Evolutionary conservation across 805 yeast genomes (phyloP), one percentile per base, ranked within the genome.

Genomic region (Cyberlindnera nakhonratchasimensis): DNA sequence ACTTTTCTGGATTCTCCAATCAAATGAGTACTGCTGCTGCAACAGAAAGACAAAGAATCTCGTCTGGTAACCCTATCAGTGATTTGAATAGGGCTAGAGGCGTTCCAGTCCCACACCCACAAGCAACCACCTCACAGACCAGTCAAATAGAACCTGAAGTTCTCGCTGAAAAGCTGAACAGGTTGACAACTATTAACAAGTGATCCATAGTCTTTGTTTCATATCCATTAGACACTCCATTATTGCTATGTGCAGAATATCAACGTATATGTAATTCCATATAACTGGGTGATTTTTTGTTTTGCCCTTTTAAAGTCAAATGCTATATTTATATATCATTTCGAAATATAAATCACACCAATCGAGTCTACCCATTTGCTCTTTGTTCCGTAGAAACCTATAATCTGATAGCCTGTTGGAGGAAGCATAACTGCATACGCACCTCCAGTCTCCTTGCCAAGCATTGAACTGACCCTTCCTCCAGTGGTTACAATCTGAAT

Each of bases 351-450:
- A 4, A 83, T 59, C 20, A 86, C 66, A 21, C 95, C 95, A 31
- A 88, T 54, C 1, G 88, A 85, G 53, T 81, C 80, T 31, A 82
- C 62, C 96, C 96, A 89, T 24, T 60, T 54, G 0, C 82, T 82
- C 14, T 74, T 61, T 52, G 75, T 75, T 2, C 96, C 96, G 46
- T 73, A 77, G 41, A 91, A 53, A 0, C 96, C 98, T 8, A 80
- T 70, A 12, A 91, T 63, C 6, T 65, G 53, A 46, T 65, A 72
- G 0, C 84, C 86, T 3, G 64, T 58, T 0, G 97, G 97, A 0
- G 85, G 71, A n/a, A 66, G 65, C 31, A 89, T 63, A 16, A 72
- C 71, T 25, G 78, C 74, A 7, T 71, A 58, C 4, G 82, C 74
- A 9, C 85, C 83, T 6, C 97, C 97, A 7, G 71, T 70, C 1